Percentiles rank a stretch among this genome's conserved stretches.
Conservation (phyloP, 2,329 filamentous ascomycete genomes). For the Cordyceps javanica region DNA sequence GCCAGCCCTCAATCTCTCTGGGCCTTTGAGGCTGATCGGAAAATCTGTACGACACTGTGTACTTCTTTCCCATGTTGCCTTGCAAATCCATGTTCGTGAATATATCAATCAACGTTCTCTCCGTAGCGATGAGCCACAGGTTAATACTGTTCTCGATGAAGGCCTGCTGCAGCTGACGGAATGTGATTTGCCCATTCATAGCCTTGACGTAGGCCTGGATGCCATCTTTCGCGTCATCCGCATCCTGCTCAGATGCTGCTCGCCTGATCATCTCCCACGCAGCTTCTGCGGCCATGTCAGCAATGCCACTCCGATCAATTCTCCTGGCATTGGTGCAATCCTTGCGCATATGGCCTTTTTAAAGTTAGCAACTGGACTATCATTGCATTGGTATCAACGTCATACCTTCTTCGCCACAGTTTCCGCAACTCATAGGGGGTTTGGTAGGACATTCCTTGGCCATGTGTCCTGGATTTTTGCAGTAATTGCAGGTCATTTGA, state of each 20-base stretch:
- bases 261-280: slow-evolving; percentile 52
- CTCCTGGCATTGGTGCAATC: slow-evolving; percentile 56
- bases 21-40: slow-evolving; percentile 50
- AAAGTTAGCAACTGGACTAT: slow-evolving; percentile 14
- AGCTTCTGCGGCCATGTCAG: slow-evolving; percentile 43
- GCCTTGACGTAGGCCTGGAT: slow-evolving; percentile 57
- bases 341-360: slow-evolving; percentile 46
- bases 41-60: slow-evolving; percentile 57
- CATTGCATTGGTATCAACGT: not conserved
- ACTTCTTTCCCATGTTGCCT: slow-evolving; percentile 60
- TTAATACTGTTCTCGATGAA: slow-evolving; percentile 49
- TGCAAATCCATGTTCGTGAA: slow-evolving; percentile 69
- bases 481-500: slow-evolving; percentile 35
- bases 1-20: slow-evolving; percentile 55
- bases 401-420: slow-evolving; percentile 56
- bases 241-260: slow-evolving; percentile 48
- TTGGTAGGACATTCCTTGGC: slow-evolving; percentile 58
- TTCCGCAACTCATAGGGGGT: slow-evolving; percentile 49
- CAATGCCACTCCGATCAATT: slow-evolving; percentile 46
- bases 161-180: slow-evolving; percentile 53
- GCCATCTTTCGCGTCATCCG: slow-evolving; percentile 57
- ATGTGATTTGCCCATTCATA: slow-evolving; percentile 46
- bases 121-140: slow-evolving; percentile 57
- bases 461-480: slow-evolving; percentile 46
- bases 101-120: slow-evolving; percentile 49